Conservation (phyloP, 1,284 basidiomycete species). For the Moesziomyces globuligerus region DNA sequence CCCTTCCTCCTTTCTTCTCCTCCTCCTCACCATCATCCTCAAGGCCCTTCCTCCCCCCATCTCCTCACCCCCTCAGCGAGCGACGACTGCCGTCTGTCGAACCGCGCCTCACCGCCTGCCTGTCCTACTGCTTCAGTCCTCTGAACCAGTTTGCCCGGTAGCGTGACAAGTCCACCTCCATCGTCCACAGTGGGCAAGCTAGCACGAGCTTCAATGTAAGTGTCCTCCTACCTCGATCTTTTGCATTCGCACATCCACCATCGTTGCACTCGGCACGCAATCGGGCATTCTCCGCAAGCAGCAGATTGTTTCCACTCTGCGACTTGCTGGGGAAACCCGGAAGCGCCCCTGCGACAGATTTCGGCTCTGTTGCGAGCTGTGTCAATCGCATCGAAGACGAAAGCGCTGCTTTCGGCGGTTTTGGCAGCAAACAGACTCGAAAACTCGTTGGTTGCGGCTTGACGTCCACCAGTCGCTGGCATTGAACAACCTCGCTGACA, state of each 20-base stretch:
- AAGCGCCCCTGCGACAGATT: too few species aligned
- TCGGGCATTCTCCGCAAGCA: too few species aligned
- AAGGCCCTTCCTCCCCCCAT: constrained; percentile 15
- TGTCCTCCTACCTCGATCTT: background rate
- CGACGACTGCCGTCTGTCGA: constrained; percentile 29
- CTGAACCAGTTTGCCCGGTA: constrained; percentile 23
- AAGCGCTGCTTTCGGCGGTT: too few species aligned
- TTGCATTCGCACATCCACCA: too few species aligned
- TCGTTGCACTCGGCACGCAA: too few species aligned
- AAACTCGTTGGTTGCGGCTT: too few species aligned
- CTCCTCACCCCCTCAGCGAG: constrained; percentile 10
- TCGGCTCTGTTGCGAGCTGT: too few species aligned
- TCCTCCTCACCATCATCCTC: constrained; percentile 40
- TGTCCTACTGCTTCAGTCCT: constrained; percentile 16
- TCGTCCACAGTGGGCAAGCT: constrained; percentile 14
- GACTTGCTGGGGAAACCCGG: too few species aligned
- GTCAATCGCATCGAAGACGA: too few species aligned
- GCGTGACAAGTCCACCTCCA: constrained; percentile 11
- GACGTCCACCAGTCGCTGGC: background rate
- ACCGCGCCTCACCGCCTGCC: constrained; percentile 19
- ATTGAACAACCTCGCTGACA: background rate
- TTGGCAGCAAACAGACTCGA: background rate
- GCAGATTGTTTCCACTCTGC: too few species aligned
- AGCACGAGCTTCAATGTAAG: constrained; percentile 21
- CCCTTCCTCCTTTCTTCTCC: constrained; percentile 7